Conservation (phyloP, 306 rosid species). For the Sesbania bispinosa region DNA sequence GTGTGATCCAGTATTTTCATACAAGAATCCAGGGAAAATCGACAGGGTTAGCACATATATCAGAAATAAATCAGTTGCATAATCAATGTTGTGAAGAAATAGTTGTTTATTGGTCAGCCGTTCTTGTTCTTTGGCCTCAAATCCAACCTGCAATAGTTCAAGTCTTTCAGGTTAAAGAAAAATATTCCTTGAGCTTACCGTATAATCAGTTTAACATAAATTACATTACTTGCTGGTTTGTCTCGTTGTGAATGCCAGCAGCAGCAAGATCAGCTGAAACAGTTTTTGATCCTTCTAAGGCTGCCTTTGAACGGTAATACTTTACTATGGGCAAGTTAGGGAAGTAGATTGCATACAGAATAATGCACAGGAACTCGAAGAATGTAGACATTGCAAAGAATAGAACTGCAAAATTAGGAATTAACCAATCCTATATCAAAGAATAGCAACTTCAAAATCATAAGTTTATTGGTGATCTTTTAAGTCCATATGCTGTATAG, state of each 20-base stretch:
- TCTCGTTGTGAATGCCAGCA: constrained; percentile 44
- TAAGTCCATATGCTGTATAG: background rate
- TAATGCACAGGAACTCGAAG: constrained; percentile 55
- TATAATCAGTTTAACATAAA: background rate
- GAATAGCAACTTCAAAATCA: background rate
- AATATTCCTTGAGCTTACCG: background rate
- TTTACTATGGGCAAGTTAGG: constrained; percentile 70
- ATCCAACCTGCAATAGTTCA: constrained; percentile 34
- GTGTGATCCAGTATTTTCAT: constrained; percentile 74
- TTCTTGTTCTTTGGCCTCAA: constrained; percentile 22
- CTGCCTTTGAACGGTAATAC: constrained; percentile 71
- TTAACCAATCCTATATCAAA: background rate
- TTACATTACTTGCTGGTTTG: constrained; percentile 35
- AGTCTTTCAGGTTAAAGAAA: background rate
- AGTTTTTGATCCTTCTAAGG: constrained; percentile 73
- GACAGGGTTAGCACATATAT: constrained; percentile 67
- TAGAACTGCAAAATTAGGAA: constrained; percentile 48
- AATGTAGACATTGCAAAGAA: constrained; percentile 54
- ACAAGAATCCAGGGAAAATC: constrained; percentile 75
- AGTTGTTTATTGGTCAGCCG: constrained; percentile 48
- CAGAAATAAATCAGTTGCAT: constrained; percentile 44
- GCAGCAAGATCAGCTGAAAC: constrained; percentile 83
- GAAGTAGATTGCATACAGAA: constrained; percentile 61
- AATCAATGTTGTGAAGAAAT: constrained; percentile 49
- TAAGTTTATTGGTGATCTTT: background rate